Percentiles rank a stretch among this genome's conserved stretches.
Evolutionary conservation across 2,329 filamentous ascomycete genomes (phyloP).

Genomic region (Trichoderma citrinoviride): DNA sequence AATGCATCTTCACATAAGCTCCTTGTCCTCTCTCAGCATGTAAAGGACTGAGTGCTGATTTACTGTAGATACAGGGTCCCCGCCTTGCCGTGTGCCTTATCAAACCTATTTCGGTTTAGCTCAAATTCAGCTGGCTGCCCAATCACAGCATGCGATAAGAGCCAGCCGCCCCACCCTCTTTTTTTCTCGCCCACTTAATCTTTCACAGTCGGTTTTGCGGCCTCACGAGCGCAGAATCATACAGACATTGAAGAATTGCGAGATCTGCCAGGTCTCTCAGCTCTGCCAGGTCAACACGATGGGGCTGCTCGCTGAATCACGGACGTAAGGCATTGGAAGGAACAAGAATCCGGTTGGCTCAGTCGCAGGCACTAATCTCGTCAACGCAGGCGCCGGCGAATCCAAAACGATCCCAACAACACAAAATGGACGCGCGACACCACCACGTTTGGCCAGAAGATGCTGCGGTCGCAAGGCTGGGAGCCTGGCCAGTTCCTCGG

Average conservation of each 20-base stretch:
- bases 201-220: slow-evolving; percentile 19
- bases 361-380: slow-evolving; percentile 21
- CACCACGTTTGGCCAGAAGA: slow-evolving; percentile 81
- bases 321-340: slow-evolving; percentile 31
- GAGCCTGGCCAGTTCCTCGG: slow-evolving; percentile 80
- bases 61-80: not conserved
- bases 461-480: slow-evolving; percentile 88
- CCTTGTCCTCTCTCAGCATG: not conserved
- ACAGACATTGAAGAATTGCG: not conserved
- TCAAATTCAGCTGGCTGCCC: slow-evolving; percentile 9
- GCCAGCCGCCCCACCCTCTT: slow-evolving; percentile 29
- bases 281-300: slow-evolving; percentile 26
- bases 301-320: slow-evolving; percentile 39
- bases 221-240: not conserved
- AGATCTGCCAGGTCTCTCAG: not conserved
- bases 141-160: slow-evolving; percentile 33
- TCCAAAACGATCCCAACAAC: slow-evolving; percentile 92
- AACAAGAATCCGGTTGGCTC: not conserved
- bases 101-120: not conserved
- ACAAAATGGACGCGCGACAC: slow-evolving; percentile 86
- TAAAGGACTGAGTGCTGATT: not conserved
- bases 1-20: no score
- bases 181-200: slow-evolving; percentile 33
- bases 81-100: not conserved
- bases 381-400: slow-evolving; percentile 52